Conservation (phyloP, 441 rosid genomes). For the Codiaeum variegatum region DNA sequence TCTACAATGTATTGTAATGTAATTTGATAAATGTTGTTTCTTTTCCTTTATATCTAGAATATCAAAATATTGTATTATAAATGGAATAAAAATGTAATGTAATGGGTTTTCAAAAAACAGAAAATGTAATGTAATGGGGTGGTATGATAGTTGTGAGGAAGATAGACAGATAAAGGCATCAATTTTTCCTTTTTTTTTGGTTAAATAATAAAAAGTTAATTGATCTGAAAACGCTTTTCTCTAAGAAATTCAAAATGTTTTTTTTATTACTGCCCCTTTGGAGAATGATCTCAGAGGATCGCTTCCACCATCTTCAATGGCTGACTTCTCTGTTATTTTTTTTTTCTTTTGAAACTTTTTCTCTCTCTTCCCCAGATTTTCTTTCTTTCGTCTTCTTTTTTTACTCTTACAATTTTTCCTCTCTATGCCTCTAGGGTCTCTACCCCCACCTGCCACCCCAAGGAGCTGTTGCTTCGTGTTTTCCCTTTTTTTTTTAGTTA, state of each 20-base stretch:
- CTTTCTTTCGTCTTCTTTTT: conserved; percentile 19
- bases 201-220: background rate
- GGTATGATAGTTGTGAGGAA: conserved; percentile 15
- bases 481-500: conserved; percentile 9
- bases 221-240: background rate
- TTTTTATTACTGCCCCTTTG: conserved; percentile 48
- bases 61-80: conserved; percentile 1
- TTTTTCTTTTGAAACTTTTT: background rate
- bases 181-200: conserved; percentile 10
- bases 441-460: conserved; percentile 35
- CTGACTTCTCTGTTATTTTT: conserved; percentile 18
- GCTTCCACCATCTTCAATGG: conserved; percentile 40
- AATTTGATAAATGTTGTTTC: background rate
- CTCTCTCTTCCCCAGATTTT: conserved; percentile 25
- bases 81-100: conserved; percentile 4
- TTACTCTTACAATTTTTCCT: conserved; percentile 9
- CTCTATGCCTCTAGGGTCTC: conserved; percentile 5
- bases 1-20: background rate
- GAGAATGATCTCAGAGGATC: conserved; percentile 66
- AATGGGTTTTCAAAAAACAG: too few relatives aligned
- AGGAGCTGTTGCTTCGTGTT: conserved; percentile 12
- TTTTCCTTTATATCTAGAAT: background rate
- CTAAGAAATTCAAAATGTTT: conserved; percentile 4
- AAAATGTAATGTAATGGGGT: background rate
- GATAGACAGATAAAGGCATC: conserved; percentile 35